These are phyloP conservation scores for Candolleomyces eurysporus DNA, from an alignment of 768 basidiomycete species.

Conservation along the genomic window DNA sequence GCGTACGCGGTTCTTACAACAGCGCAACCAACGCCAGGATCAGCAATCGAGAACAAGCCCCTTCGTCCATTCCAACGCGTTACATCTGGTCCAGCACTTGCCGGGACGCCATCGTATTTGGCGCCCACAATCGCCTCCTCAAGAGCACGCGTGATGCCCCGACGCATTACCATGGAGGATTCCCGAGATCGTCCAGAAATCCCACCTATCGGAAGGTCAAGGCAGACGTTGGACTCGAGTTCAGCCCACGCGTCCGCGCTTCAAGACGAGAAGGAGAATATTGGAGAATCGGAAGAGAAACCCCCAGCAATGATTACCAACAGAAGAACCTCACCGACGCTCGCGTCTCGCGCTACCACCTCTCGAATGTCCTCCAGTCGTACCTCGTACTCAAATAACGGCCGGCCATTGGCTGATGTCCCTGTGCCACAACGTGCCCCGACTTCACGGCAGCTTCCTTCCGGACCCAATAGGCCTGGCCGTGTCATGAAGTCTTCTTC, in stretches of 20 bases:
- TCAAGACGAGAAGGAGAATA: slow-evolving; percentile 52
- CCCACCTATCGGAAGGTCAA: slow-evolving; percentile 17
- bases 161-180: slow-evolving; percentile 45
- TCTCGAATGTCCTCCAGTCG: slow-evolving; percentile 22
- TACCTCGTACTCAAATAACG: slow-evolving; percentile 19
- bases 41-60: slow-evolving; percentile 20
- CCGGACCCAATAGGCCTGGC: slow-evolving; percentile 46
- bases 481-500: slow-evolving; percentile 46
- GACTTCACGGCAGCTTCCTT: slow-evolving; percentile 39
- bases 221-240: slow-evolving; percentile 24
- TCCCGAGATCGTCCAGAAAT: slow-evolving; percentile 22
- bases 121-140: slow-evolving; percentile 30
- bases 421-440: slow-evolving; percentile 30
- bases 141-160: slow-evolving; percentile 30
- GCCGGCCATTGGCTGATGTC: slow-evolving; percentile 31
- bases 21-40: slow-evolving; percentile 24
- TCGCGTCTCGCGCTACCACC: slow-evolving; percentile 29
- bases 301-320: slow-evolving; percentile 23
- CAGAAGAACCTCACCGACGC: slow-evolving; percentile 32
- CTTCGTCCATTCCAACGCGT: slow-evolving; percentile 65
- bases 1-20: slow-evolving; percentile 46
- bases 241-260: slow-evolving; percentile 22
- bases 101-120: slow-evolving; percentile 27
- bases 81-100: slow-evolving; percentile 56
- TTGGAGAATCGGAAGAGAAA: slow-evolving; percentile 37